phyloP scores from a whole-genome alignment of 192 early-diverging fungal species.

The Spinellus fusiger region DNA sequence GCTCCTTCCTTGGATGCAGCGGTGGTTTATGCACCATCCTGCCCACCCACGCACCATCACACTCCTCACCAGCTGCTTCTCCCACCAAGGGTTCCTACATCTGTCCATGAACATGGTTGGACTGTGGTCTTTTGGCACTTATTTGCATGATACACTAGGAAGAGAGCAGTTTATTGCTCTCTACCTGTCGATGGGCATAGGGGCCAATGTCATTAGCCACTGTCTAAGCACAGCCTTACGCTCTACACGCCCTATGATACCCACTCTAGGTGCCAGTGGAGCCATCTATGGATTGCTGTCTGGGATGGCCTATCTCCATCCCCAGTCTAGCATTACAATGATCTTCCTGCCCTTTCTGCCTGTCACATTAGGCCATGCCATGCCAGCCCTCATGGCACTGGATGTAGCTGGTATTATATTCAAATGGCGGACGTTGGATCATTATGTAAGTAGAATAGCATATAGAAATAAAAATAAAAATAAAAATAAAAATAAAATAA shows the following conservation, averaged over 20 bases:
- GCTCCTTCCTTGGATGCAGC: slow-evolving; percentile 61
- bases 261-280: slow-evolving; percentile 78
- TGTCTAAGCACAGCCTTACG: slow-evolving; percentile 37
- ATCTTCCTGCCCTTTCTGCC: slow-evolving; percentile 58
- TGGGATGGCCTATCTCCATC: slow-evolving; percentile 49
- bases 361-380: slow-evolving; percentile 38
- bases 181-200: slow-evolving; percentile 66
- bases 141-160: slow-evolving; percentile 47
- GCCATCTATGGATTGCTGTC: slow-evolving; percentile 71
- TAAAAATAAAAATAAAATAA: not conserved
- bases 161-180: slow-evolving; percentile 72
- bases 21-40: slow-evolving; percentile 77
- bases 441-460: slow-evolving; percentile 50
- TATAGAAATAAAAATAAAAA: not conserved
- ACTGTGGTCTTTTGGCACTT: slow-evolving; percentile 58
- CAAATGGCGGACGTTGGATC: slow-evolving; percentile 72
- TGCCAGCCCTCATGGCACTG: slow-evolving; percentile 63
- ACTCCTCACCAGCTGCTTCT: slow-evolving; percentile 73
- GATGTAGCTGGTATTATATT: slow-evolving; percentile 69
- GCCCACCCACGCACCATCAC: slow-evolving; percentile 60
- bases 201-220: slow-evolving; percentile 65
- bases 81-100: slow-evolving; percentile 69
- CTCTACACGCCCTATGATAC: slow-evolving; percentile 39
- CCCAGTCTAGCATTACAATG: slow-evolving; percentile 49
- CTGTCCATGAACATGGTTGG: slow-evolving; percentile 79